A percentile compares a stretch with the other conserved stretches of the same genome.
phyloP scores from a whole-genome alignment of 2,329 filamentous ascomycete genomes.

The Exophiala sideris region DNA sequence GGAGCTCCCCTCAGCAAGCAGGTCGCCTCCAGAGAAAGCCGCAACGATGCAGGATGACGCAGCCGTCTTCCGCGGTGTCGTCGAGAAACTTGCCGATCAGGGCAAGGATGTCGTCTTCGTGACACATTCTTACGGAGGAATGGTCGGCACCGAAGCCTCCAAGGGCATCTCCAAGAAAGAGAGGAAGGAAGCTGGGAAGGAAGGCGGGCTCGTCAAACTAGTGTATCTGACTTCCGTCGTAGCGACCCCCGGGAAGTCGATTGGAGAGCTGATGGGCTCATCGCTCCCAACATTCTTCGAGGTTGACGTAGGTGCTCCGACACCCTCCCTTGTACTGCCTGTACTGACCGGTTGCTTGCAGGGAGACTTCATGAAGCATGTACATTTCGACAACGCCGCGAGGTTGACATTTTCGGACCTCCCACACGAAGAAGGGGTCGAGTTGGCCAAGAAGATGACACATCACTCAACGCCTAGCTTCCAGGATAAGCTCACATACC shows the following conservation, averaged over 20 bases:
- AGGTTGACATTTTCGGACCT: slow-evolving; percentile 10
- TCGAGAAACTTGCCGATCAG: slow-evolving; percentile 28
- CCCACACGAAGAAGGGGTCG: slow-evolving; percentile 18
- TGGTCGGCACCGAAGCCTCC: slow-evolving; percentile 33
- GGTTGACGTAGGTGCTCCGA: slow-evolving; percentile 5
- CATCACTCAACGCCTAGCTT: slow-evolving; percentile 33
- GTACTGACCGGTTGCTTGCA: neutral
- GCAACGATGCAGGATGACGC: slow-evolving; percentile 34
- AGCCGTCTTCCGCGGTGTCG: slow-evolving; percentile 28
- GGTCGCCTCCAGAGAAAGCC: slow-evolving; percentile 25
- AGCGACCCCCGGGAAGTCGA: slow-evolving; percentile 7
- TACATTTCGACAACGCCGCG: slow-evolving; percentile 9
- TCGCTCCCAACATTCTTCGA: slow-evolving; percentile 4
- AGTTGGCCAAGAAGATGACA: slow-evolving; percentile 22
- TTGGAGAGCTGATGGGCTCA: slow-evolving; percentile 9
- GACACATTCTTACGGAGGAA: slow-evolving; percentile 36
- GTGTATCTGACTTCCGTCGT: slow-evolving; percentile 30
- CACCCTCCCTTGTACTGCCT: neutral
- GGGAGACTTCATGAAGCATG: slow-evolving; percentile 16
- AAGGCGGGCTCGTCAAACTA: slow-evolving; percentile 29
- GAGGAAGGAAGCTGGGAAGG: slow-evolving; percentile 21
- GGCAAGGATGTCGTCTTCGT: slow-evolving; percentile 31
- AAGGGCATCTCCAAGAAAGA: slow-evolving; percentile 28
- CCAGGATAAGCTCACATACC: slow-evolving; percentile 30
- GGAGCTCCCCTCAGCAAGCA: slow-evolving; percentile 30